Base-by-base conservation (phyloP, 345 rosid species). In the Citrus australasica region DNA sequence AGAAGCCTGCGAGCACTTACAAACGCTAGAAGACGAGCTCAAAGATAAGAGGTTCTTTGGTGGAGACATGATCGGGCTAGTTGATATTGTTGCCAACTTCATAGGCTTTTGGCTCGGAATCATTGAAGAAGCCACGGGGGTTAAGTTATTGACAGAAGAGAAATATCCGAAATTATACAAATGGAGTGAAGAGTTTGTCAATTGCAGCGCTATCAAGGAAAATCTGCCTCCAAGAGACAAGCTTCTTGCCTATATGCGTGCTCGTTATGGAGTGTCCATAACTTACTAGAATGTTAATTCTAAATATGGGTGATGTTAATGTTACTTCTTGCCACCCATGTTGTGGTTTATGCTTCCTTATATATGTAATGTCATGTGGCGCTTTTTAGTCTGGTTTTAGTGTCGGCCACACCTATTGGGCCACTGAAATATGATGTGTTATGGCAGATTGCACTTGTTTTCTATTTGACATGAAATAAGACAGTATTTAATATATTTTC, bases 1-100 rank as follows among this genome's bases (percentile, higher is more conserved):
- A 84, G 93, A 89, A 83, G 89, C 88, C 10, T 4, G 3, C 3
- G 83, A 81, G 22, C 35, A 80, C 79, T 83, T 90, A 46, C 83
- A 75, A 78, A 35, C 19, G 3, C 85, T 92, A 0, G 97, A 89
- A 79, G 80, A 84, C 35, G 90, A 89, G 81, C 89, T 90, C 35
- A 80, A 71, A 46, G 83, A 84, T 37, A 90, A 86, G 78, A 89
- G 3, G 74, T 88, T 87, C 84, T 88, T 92, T 7, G 94, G 97
- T 68, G 91, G 93, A 63, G 91, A 92, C 16, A 85, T 53, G 7
- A 82, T 89, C 46, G 94, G 93, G 17, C 60, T 85, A 37, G 90
- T 89, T 51, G 97, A 92, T 71, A 86, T 92, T 33, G 87, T 42
- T 4, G 90, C 85, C 11, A 81, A 66, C 81, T 82, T 86, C 76